phyloP scores from a whole-genome alignment of 2,329 filamentous ascomycete species.

The Tolypocladium inflatum region DNA sequence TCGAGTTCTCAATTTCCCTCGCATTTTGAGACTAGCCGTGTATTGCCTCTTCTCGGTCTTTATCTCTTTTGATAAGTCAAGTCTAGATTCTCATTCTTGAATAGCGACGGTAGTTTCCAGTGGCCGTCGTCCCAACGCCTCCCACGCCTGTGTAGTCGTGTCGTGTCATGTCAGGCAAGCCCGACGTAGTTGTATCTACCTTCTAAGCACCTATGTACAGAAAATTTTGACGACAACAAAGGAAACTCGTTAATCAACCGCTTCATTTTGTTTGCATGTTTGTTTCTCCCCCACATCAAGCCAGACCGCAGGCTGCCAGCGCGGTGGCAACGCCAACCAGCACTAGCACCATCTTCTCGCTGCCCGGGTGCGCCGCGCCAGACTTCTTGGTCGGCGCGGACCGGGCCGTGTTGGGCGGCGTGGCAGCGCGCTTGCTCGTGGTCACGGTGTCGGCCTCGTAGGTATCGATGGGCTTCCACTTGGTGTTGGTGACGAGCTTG shows the following conservation, averaged over 20 bases:
- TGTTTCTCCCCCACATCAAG: not conserved
- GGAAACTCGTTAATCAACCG: not conserved
- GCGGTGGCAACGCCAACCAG: not conserved
- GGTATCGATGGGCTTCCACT: constrained; percentile 10
- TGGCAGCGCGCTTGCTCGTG: constrained; percentile 3
- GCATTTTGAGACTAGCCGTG: too few species aligned
- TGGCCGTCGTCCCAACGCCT: not conserved
- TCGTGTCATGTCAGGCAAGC: not conserved
- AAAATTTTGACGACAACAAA: too few species aligned
- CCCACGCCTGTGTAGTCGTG: not conserved
- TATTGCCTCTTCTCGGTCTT: too few species aligned
- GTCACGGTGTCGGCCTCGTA: constrained; percentile 4
- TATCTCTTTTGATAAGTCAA: not conserved
- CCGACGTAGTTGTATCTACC: not conserved
- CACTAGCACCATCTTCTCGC: not conserved
- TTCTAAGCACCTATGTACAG: constrained; percentile 1
- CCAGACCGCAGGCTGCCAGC: not conserved
- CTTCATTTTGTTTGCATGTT: not conserved
- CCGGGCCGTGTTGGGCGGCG: not conserved
- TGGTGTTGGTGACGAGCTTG: constrained; percentile 27
- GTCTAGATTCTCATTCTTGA: not conserved
- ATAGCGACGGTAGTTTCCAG: not conserved
- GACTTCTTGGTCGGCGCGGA: not conserved
- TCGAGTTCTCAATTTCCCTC: too few species aligned
- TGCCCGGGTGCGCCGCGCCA: not conserved